Evolutionary conservation across 73 alveolate species (phyloP).

Genomic region (Breviolum minutum): DNA sequence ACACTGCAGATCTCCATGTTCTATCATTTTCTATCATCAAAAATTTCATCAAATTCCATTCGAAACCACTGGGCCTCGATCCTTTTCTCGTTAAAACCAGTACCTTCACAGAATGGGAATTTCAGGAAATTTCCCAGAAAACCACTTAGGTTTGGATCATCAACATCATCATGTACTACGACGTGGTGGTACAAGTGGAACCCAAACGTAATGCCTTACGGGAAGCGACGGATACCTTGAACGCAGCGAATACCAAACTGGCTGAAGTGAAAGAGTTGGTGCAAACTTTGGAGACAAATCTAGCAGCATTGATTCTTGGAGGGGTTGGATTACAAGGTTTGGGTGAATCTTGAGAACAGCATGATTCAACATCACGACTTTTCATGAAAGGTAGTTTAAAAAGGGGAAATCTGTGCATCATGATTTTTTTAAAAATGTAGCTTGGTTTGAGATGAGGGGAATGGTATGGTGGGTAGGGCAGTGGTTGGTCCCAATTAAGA

Average conservation of each 20-base stretch:
- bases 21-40: too few species aligned
- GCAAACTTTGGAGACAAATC: conserved; percentile 74
- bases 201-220: conserved; percentile 99
- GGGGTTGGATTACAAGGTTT: background rate
- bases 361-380: too few species aligned
- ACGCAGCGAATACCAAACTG: conserved; percentile 84
- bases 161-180: conserved; percentile 99
- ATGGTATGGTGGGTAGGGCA: too few species aligned
- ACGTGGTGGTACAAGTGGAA: conserved; percentile 99
- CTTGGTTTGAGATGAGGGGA: too few species aligned
- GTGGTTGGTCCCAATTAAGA: too few species aligned
- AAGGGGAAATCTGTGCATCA: too few species aligned
- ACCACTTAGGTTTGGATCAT: conserved; percentile 98
- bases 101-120: background rate
- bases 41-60: too few species aligned
- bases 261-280: conserved; percentile 85
- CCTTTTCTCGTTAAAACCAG: background rate
- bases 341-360: too few species aligned
- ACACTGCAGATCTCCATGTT: too few species aligned
- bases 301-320: conserved; percentile 42
- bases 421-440: too few species aligned
- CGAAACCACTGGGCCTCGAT: too few species aligned
- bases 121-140: background rate
- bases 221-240: conserved; percentile 98
- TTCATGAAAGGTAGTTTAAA: too few species aligned